Percentiles rank a stretch among this genome's conserved stretches.
These are phyloP conservation scores for Gastroboletus turbinatus DNA, from an alignment of 1,284 basidiomycete species.

Conservation along the genomic window DNA sequence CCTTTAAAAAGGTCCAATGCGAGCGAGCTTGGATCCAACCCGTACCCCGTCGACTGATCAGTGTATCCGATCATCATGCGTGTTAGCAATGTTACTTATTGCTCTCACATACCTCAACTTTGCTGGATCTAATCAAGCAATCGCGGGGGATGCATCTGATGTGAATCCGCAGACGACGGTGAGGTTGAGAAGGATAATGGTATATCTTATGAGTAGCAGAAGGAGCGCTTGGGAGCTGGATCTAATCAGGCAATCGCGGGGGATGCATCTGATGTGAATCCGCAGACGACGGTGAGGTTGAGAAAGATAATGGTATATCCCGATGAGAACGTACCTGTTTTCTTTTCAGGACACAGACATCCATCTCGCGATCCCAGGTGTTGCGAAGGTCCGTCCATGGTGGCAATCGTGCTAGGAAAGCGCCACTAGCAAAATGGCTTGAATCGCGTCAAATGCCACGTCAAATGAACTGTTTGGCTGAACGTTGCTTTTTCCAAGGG, in stretches of 20 bases:
- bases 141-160: background rate
- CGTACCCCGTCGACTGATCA: too few species aligned
- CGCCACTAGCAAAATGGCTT: too few species aligned
- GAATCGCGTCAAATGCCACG: background rate
- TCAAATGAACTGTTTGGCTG: background rate
- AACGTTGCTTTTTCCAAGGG: background rate
- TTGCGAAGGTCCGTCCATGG: background rate
- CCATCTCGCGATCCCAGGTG: background rate
- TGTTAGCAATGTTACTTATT: too few species aligned
- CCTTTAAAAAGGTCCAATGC: too few species aligned
- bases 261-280: background rate
- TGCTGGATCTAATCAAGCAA: background rate
- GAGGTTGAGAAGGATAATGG: too few species aligned
- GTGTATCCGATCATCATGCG: too few species aligned
- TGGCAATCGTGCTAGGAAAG: background rate
- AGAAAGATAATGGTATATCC: background rate
- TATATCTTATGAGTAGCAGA: background rate
- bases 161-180: background rate
- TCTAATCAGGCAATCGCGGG: background rate
- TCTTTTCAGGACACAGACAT: background rate
- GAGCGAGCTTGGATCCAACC: too few species aligned
- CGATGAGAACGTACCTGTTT: background rate
- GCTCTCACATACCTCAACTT: too few species aligned
- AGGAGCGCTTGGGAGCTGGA: background rate
- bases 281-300: background rate